These are phyloP conservation scores for Phytophthora multivora DNA, from an alignment of 352 stramenopile genomes.

Conservation along the genomic window DNA sequence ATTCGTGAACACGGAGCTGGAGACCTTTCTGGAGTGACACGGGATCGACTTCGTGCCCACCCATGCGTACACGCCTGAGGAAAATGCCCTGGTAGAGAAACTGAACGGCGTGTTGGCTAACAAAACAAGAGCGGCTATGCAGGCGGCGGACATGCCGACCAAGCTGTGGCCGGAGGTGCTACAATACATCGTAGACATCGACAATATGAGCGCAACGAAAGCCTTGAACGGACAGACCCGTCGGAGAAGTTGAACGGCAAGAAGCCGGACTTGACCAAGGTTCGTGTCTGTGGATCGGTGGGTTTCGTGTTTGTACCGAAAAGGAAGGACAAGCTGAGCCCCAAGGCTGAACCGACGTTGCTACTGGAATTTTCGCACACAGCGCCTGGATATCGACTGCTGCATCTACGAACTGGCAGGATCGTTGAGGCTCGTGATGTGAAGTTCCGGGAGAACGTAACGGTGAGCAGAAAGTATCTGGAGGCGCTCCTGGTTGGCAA, in stretches of 20 bases:
- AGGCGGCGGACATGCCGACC: background rate
- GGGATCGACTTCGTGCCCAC: background rate
- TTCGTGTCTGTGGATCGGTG: background rate
- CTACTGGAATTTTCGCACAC: background rate
- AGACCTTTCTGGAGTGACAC: background rate
- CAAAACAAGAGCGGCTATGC: slow-evolving; percentile 6
- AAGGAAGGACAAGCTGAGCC: background rate
- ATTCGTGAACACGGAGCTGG: background rate
- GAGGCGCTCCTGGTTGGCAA: background rate
- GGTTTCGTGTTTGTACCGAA: background rate
- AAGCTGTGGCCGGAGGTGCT: slow-evolving; percentile 2
- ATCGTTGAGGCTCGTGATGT: background rate
- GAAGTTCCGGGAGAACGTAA: background rate
- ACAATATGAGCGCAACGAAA: slow-evolving; percentile 4
- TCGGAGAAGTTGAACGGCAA: slow-evolving; percentile 4
- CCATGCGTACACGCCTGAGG: slow-evolving; percentile 6
- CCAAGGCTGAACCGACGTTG: background rate
- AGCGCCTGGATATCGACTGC: background rate
- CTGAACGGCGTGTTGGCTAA: background rate
- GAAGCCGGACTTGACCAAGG: background rate
- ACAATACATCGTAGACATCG: slow-evolving; percentile 6
- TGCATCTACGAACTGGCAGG: background rate
- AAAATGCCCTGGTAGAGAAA: slow-evolving; percentile 8
- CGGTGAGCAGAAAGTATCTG: background rate
- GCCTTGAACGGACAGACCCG: background rate